phyloP scores from a whole-genome alignment of 2,329 filamentous ascomycete species.

The Monilinia fructicola region DNA sequence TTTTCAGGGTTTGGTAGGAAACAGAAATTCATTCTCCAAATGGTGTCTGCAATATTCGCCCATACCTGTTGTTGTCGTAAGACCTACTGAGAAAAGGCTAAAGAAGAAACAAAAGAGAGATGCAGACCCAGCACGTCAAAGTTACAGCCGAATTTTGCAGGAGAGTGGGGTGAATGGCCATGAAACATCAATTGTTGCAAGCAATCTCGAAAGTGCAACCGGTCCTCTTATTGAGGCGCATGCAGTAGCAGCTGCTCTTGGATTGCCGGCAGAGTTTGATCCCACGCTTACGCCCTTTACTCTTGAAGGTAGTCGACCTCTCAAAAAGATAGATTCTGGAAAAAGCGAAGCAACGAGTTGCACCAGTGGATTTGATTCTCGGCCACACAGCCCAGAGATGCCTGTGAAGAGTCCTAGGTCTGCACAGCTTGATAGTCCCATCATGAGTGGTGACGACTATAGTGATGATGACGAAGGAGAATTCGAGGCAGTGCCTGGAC shows the following conservation, averaged over 20 bases:
- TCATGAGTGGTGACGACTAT: conserved; percentile 41
- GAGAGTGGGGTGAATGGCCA: conserved; percentile 48
- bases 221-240: conserved; percentile 61
- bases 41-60: conserved; percentile 74
- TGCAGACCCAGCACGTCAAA: conserved; percentile 60
- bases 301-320: conserved; percentile 31
- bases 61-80: conserved; percentile 72
- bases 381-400: conserved; percentile 41
- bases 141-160: conserved; percentile 65
- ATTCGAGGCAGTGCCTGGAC: conserved; percentile 39
- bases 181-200: conserved; percentile 37
- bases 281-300: conserved; percentile 61
- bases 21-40: conserved; percentile 63
- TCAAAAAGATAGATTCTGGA: conserved; percentile 34
- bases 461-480: conserved; percentile 42
- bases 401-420: conserved; percentile 48
- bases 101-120: conserved; percentile 70
- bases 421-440: conserved; percentile 32
- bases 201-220: conserved; percentile 35
- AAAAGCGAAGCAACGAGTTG: conserved; percentile 34
- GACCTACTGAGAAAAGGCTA: conserved; percentile 66
- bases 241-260: conserved; percentile 61
- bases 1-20: conserved; percentile 67
- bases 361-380: conserved; percentile 40
- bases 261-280: conserved; percentile 61